These are phyloP conservation scores for Diaporthe nobilis DNA, from an alignment of 2,329 filamentous ascomycete species.

Conservation along the genomic window DNA sequence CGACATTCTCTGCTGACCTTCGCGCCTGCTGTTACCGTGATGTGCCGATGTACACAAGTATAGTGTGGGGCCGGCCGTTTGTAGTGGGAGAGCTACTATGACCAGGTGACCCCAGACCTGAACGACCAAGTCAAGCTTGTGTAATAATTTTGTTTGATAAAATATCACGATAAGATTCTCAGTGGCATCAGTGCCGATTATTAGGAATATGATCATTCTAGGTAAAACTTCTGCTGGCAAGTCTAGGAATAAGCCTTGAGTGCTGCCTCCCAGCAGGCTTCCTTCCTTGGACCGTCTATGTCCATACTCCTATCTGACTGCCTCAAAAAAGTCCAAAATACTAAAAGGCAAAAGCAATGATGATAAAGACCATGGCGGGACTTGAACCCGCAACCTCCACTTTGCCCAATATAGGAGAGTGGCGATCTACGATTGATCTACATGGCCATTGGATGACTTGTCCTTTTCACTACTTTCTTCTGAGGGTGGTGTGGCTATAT, in stretches of 20 bases:
- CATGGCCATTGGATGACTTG: background rate
- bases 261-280: background rate
- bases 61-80: background rate
- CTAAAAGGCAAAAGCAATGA: slow-evolving; percentile 7
- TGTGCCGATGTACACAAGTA: background rate
- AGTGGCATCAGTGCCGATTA: background rate
- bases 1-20: background rate
- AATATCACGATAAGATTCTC: background rate
- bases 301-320: background rate
- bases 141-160: no score
- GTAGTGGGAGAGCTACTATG: no score
- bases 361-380: slow-evolving; percentile 37
- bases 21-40: background rate
- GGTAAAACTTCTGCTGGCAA: background rate
- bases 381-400: slow-evolving; percentile 44
- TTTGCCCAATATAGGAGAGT: slow-evolving; percentile 38
- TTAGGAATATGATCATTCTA: background rate
- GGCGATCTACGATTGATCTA: slow-evolving; percentile 44
- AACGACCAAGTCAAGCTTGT: background rate
- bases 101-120: background rate
- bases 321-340: background rate
- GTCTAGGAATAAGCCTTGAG: background rate
- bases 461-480: background rate
- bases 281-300: background rate
- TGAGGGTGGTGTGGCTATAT: background rate